A percentile compares a stretch with the other conserved stretches of the same genome.
Conservation (phyloP, 1,139 yeast species). For the Yamadazyma friedrichii region DNA sequence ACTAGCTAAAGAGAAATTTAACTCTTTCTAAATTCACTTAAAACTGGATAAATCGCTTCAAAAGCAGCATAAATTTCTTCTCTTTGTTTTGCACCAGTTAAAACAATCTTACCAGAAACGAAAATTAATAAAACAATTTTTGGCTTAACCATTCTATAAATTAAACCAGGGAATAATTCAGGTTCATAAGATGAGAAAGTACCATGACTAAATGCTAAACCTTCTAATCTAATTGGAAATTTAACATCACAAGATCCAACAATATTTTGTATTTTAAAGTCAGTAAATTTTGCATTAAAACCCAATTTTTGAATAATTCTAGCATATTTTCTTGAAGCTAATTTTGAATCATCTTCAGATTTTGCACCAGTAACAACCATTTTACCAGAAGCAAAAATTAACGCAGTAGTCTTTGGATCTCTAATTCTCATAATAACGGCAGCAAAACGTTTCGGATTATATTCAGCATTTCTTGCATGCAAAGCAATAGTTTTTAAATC, state of each 20-base stretch:
- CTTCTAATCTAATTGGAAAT: slow-evolving; percentile 96
- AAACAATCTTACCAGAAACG: slow-evolving; percentile 95
- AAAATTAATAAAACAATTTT: slow-evolving; percentile 93
- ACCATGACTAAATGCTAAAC: slow-evolving; percentile 97
- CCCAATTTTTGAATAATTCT: slow-evolving; percentile 97
- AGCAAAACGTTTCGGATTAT: slow-evolving; percentile 96
- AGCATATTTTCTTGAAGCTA: slow-evolving; percentile 96
- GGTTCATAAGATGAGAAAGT: slow-evolving; percentile 99
- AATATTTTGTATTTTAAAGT: slow-evolving; percentile 94
- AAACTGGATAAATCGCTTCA: slow-evolving; percentile 96
- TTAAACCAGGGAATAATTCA: slow-evolving; percentile 95
- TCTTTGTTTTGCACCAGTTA: slow-evolving; percentile 98
- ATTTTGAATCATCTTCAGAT: slow-evolving; percentile 94
- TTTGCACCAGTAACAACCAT: slow-evolving; percentile 99
- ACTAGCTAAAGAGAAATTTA: slow-evolving; percentile 21
- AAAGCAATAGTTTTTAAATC: slow-evolving; percentile 96
- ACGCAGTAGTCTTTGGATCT: slow-evolving; percentile 97
- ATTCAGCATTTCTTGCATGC: slow-evolving; percentile 99
- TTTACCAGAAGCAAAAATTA: slow-evolving; percentile 97
- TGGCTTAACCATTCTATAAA: slow-evolving; percentile 99
- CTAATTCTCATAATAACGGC: slow-evolving; percentile 99
- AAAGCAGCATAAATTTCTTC: slow-evolving; percentile 98
- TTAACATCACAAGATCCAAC: slow-evolving; percentile 99
- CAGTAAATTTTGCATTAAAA: slow-evolving; percentile 92
- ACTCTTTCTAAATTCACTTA: slow-evolving; percentile 94